A percentile compares a stretch with the other conserved stretches of the same genome.
These are phyloP conservation scores for Blastobotrys robertii DNA, from an alignment of 805 yeast genomes.

Conservation along the genomic window DNA sequence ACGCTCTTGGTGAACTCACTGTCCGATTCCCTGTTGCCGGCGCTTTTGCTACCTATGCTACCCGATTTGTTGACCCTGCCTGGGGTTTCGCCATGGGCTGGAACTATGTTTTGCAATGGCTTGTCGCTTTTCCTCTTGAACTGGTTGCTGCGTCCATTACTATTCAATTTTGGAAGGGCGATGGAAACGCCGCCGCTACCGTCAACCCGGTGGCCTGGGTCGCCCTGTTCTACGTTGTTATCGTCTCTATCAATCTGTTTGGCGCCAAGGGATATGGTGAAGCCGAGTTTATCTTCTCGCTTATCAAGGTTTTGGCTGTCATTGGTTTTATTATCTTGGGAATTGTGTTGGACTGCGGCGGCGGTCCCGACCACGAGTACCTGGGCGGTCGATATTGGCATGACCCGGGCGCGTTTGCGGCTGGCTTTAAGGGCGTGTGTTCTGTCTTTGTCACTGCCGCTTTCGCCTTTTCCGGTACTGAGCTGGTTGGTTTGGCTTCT, in stretches of 20 bases:
- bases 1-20: slow-evolving; percentile 61
- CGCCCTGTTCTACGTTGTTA: slow-evolving; percentile 42
- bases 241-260: slow-evolving; percentile 41
- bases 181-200: slow-evolving; percentile 52
- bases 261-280: slow-evolving; percentile 58
- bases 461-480: slow-evolving; percentile 64
- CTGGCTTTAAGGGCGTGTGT: slow-evolving; percentile 61
- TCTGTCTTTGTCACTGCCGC: slow-evolving; percentile 64
- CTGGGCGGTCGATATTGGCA: slow-evolving; percentile 51
- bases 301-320: slow-evolving; percentile 51
- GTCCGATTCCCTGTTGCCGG: slow-evolving; percentile 58
- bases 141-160: slow-evolving; percentile 54
- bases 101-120: slow-evolving; percentile 59
- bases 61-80: slow-evolving; percentile 55
- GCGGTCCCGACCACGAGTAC: slow-evolving; percentile 44
- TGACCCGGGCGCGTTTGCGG: slow-evolving; percentile 58
- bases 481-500: slow-evolving; percentile 58
- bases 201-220: slow-evolving; percentile 53
- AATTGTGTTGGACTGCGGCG: slow-evolving; percentile 41
- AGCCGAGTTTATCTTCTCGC: slow-evolving; percentile 53
- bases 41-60: slow-evolving; percentile 49
- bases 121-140: slow-evolving; percentile 57
- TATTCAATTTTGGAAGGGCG: slow-evolving; percentile 48
- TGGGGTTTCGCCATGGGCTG: slow-evolving; percentile 60
- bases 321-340: slow-evolving; percentile 55